Evolutionary conservation across 805 yeast species (phyloP), one percentile per base, ranked within the genome.

Genomic region (Cyberlindnera maclurae): DNA sequence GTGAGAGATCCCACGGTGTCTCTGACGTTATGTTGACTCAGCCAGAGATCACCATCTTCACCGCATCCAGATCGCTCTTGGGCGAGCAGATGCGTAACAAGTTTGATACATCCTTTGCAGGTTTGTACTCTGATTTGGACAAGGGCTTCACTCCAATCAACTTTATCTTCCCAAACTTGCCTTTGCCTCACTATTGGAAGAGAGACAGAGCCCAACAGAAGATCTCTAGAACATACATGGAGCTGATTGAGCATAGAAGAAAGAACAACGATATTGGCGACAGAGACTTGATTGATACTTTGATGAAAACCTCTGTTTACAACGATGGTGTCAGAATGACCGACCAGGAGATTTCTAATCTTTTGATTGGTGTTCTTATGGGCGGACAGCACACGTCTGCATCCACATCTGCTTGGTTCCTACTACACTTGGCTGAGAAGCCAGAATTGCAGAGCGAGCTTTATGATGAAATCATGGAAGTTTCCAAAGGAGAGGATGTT

Each of bases 351-450:
- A 87, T 93, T 57, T 93, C 97, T 36, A 84, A 89, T 64, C 70
- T 93, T 62, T 69, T 88, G 61, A 90, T 93, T 63, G 98, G 97
- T 62, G 82, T 93, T 39, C 71, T 93, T 45, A 93, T 93, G 98
- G 98, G 98, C 55, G 98, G 98, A 46, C 98, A 93, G 69, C 98
- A 93, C 63, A 93, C 98, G 20, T 83, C 95, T 46, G 93, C 97
- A 32, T 75, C 97, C 17, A 93, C 98, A 16, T 84, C 95, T 30
- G 83, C 97, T 13, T 93, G 98, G 98, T 79, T 79, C 56, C 68
- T 93, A 57, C 72, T 93, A 48, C 97, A 93, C 59, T 71, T 93
- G 45, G 97, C 88, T 49, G 95, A 82, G 54, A 71, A 77, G 54
- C 95, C 94, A 33, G 82, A 84, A 30, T 66, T 90, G 44, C 96